Conservation (phyloP, 257 asterid species). For the Solanum raphanifolium region DNA sequence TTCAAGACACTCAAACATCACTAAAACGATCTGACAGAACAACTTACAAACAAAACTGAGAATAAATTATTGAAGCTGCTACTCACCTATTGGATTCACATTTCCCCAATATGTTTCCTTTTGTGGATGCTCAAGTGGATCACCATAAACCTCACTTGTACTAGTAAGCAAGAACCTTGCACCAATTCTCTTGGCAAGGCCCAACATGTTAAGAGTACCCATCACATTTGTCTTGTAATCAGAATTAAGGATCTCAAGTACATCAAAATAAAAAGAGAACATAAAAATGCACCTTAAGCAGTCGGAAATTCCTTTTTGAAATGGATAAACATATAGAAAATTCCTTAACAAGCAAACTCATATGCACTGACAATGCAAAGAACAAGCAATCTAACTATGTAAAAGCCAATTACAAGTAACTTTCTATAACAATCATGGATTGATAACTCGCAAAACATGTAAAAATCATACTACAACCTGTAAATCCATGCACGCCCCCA, state of each 20-base stretch:
- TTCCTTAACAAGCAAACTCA: neutral
- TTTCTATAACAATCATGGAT: neutral
- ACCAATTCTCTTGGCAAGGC: conserved; percentile 90
- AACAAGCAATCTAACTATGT: neutral
- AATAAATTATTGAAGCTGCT: neutral
- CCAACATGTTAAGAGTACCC: conserved; percentile 98
- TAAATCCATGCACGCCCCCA: neutral
- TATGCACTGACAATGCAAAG: neutral
- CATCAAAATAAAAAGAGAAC: neutral
- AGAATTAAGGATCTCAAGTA: conserved; percentile 53
- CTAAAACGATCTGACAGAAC: conserved; percentile 1
- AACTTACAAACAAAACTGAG: neutral
- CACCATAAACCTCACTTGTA: conserved; percentile 98
- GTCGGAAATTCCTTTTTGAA: neutral
- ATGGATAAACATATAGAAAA: neutral
- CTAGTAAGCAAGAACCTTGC: conserved; percentile 88
- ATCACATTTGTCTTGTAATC: conserved; percentile 91
- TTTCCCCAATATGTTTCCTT: conserved; percentile 98
- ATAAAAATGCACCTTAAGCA: neutral
- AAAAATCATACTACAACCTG: neutral
- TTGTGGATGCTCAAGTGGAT: conserved; percentile 99
- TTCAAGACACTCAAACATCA: neutral
- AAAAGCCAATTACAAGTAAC: neutral
- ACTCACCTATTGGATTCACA: conserved; percentile 87
- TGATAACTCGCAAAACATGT: neutral